Percentiles rank a stretch among this genome's conserved stretches.
These are phyloP conservation scores for Pseudonitzschia pungens DNA, from an alignment of 108 stramenopile species.

Conservation along the genomic window DNA sequence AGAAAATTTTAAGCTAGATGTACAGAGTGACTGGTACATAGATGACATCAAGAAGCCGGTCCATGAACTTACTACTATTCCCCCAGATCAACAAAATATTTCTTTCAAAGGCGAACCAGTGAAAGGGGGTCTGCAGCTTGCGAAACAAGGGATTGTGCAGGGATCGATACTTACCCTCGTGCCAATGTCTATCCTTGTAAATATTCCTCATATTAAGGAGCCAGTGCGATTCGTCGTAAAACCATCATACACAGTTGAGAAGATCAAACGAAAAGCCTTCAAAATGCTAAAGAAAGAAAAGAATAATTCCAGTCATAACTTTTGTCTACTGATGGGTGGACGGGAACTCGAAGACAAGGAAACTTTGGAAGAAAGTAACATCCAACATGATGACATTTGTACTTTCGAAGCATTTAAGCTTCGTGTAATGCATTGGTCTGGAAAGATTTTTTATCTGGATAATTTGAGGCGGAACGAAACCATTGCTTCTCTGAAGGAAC, in stretches of 20 bases:
- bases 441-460: constrained; percentile 8
- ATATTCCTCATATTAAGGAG: constrained; percentile 1
- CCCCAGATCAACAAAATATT: constrained; percentile 18
- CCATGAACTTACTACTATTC: not conserved
- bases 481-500: constrained; percentile 8
- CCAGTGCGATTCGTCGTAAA: constrained; percentile 12
- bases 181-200: constrained; percentile 30
- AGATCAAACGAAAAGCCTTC: constrained; percentile 17
- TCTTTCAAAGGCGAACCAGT: constrained; percentile 24
- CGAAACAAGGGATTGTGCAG: constrained; percentile 23
- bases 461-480: constrained; percentile 11
- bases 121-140: constrained; percentile 14
- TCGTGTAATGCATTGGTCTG: constrained; percentile 23
- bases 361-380: constrained; percentile 13
- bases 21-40: constrained; percentile 20
- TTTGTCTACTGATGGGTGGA: constrained; percentile 24
- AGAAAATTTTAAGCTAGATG: not conserved
- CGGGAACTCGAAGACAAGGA: constrained; percentile 12
- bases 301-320: not conserved
- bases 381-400: constrained; percentile 16
- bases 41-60: constrained; percentile 26
- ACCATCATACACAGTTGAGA: not conserved
- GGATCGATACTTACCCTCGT: constrained; percentile 14
- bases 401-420: constrained; percentile 24
- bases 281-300: constrained; percentile 12